phyloP scores from a whole-genome alignment of 2,329 filamentous ascomycete species.

The Blastomyces parvus region DNA sequence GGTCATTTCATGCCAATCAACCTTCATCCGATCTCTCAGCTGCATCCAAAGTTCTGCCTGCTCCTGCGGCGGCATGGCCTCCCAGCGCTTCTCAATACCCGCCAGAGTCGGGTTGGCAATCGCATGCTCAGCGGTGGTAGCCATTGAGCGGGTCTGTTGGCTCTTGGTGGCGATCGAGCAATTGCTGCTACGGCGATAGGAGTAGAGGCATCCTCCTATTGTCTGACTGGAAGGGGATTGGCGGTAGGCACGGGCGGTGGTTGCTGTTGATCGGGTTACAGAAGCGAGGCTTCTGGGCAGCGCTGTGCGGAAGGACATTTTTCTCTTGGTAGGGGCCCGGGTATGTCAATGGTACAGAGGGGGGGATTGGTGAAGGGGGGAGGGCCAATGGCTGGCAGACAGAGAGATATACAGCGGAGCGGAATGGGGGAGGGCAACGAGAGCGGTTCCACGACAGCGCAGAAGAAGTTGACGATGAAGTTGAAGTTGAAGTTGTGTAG shows the following conservation, averaged over 20 bases:
- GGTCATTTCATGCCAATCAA: slow-evolving; percentile 90
- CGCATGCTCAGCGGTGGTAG: slow-evolving; percentile 66
- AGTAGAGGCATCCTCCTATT: slow-evolving; percentile 21
- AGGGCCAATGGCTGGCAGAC: slow-evolving; percentile 4
- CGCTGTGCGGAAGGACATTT: slow-evolving; percentile 40
- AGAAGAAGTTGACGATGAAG: background rate
- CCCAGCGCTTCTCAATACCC: slow-evolving; percentile 99
- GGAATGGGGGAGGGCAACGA: background rate
- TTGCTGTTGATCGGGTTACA: slow-evolving; percentile 20
- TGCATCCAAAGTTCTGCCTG: slow-evolving; percentile 99
- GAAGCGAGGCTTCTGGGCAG: slow-evolving; percentile 38
- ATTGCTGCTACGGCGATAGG: slow-evolving; percentile 25
- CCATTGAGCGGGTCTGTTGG: slow-evolving; percentile 41
- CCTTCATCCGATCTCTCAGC: slow-evolving; percentile 97
- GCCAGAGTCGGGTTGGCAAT: slow-evolving; percentile 96
- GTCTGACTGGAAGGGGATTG: slow-evolving; percentile 15
- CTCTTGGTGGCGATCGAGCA: background rate
- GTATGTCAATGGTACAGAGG: slow-evolving; percentile 23
- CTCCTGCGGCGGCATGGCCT: slow-evolving; percentile 94
- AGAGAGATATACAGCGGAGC: background rate
- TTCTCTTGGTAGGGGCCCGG: slow-evolving; percentile 26
- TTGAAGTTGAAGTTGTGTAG: background rate
- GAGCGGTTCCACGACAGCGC: background rate
- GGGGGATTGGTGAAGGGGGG: background rate
- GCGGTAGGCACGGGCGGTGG: slow-evolving; percentile 27